A percentile compares a stretch with the other conserved stretches of the same genome.
Conservation (phyloP, 2,329 filamentous ascomycete genomes). For the Aspergillus proliferans region DNA sequence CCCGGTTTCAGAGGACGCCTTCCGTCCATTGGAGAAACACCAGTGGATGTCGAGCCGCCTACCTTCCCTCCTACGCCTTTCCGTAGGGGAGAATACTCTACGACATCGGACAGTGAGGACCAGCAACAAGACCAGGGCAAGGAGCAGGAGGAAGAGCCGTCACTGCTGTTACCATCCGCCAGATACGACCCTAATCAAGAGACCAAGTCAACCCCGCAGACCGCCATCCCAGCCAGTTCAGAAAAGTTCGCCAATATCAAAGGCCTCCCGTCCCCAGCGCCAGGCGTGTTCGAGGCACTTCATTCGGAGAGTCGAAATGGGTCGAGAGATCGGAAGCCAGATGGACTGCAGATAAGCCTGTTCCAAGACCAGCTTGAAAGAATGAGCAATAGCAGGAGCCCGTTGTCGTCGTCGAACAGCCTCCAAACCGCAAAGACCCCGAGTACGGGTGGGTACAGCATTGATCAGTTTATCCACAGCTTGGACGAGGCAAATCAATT, state of each 20-base stretch:
- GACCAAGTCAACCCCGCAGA: conserved; percentile 46
- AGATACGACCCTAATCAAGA: conserved; percentile 40
- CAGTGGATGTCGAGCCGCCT: conserved; percentile 45
- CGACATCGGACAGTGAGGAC: conserved; percentile 40
- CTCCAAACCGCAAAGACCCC: conserved; percentile 50
- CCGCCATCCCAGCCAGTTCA: conserved; percentile 62
- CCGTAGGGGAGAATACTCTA: conserved; percentile 42
- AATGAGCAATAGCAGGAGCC: conserved; percentile 41
- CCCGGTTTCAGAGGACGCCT: conserved; percentile 62
- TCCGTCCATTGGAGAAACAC: conserved; percentile 70
- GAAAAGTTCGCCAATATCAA: conserved; percentile 52
- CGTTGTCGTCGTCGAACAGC: conserved; percentile 37
- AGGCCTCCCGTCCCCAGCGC: conserved; percentile 62
- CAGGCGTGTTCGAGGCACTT: conserved; percentile 56
- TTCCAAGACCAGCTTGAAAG: conserved; percentile 49
- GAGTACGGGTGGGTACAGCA: conserved; percentile 57
- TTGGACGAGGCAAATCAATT: conserved; percentile 69
- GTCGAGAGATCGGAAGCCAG: conserved; percentile 72
- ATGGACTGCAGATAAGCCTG: conserved; percentile 62
- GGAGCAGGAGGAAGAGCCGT: conserved; percentile 26
- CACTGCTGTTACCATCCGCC: conserved; percentile 39
- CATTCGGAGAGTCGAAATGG: conserved; percentile 50
- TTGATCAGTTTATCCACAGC: conserved; percentile 81
- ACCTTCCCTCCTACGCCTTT: conserved; percentile 36
- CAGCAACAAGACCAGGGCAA: conserved; percentile 22